phyloP scores from a whole-genome alignment of 805 yeast species.

The Metschnikowia baotianmanensis region DNA sequence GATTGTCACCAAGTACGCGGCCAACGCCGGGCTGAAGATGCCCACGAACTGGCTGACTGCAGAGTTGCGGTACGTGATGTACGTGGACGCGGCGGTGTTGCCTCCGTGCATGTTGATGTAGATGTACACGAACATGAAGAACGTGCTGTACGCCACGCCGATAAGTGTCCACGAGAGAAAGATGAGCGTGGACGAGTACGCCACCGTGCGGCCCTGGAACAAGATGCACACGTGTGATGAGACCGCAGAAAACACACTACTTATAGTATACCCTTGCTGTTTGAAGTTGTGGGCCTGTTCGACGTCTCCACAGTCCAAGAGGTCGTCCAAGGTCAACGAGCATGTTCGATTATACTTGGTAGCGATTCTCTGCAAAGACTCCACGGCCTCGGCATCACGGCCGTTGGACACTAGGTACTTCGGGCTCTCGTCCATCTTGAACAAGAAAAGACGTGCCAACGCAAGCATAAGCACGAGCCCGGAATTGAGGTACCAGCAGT shows the following conservation, averaged over 20 bases:
- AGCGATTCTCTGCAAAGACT: constrained; percentile 8
- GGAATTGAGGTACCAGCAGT: constrained; percentile 13
- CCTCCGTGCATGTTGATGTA: constrained; percentile 13
- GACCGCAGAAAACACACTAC: neutral
- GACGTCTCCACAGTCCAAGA: constrained; percentile 18
- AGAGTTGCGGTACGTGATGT: constrained; percentile 11
- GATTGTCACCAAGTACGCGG: constrained; percentile 9
- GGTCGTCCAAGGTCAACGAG: constrained; percentile 12
- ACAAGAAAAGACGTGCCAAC: constrained; percentile 7
- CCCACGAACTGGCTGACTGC: constrained; percentile 11
- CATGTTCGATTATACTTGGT: constrained; percentile 17
- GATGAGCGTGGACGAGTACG: constrained; percentile 8
- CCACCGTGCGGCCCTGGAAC: constrained; percentile 3
- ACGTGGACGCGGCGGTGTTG: constrained; percentile 5
- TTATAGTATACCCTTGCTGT: constrained; percentile 1
- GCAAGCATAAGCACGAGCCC: constrained; percentile 10
- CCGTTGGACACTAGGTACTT: constrained; percentile 14
- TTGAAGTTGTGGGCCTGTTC: constrained; percentile 1
- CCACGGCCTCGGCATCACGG: constrained; percentile 14
- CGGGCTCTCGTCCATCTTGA: constrained; percentile 13
- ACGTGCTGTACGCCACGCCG: constrained; percentile 8
- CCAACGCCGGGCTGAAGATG: constrained; percentile 8
- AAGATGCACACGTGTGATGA: constrained; percentile 5
- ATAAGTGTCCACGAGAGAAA: constrained; percentile 10
- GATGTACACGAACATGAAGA: constrained; percentile 13